Conservation (phyloP, 371 early-diverging fungal species). For the Zychaea mexicana region DNA sequence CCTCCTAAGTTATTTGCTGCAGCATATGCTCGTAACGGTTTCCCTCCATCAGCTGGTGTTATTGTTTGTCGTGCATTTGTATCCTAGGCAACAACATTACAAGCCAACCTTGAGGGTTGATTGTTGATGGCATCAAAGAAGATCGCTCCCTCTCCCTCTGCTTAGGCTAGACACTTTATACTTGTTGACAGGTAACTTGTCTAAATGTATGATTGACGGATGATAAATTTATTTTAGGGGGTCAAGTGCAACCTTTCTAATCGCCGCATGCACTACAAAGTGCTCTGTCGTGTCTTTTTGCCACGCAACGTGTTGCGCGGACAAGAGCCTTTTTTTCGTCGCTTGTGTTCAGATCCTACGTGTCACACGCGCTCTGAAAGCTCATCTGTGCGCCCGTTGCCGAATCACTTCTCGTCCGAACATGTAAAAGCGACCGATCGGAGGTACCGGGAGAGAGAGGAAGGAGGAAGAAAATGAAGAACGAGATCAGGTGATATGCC, state of each 20-base stretch:
- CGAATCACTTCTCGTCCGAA: background rate
- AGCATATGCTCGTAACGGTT: constrained; percentile 36
- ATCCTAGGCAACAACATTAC: background rate
- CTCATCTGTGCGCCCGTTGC: background rate
- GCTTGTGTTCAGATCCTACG: background rate
- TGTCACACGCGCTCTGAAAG: background rate
- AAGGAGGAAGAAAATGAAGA: background rate
- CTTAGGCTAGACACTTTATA: too few relatives aligned
- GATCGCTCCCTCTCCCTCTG: too few relatives aligned
- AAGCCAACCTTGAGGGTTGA: background rate
- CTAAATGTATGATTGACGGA: background rate
- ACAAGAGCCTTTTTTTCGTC: background rate
- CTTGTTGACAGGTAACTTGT: background rate
- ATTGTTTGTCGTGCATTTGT: background rate
- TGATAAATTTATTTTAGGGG: background rate
- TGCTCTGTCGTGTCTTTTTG: background rate
- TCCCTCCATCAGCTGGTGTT: constrained; percentile 40
- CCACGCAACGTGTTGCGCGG: background rate
- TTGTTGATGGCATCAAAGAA: too few relatives aligned
- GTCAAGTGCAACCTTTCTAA: background rate
- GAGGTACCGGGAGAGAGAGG: background rate
- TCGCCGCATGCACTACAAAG: background rate
- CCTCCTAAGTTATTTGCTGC: background rate
- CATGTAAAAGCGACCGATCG: background rate
- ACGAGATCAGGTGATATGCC: background rate